Evolutionary conservation across 441 rosid genomes (phyloP), one percentile per base, ranked within the genome.

Genomic region (Melastoma candidum): DNA sequence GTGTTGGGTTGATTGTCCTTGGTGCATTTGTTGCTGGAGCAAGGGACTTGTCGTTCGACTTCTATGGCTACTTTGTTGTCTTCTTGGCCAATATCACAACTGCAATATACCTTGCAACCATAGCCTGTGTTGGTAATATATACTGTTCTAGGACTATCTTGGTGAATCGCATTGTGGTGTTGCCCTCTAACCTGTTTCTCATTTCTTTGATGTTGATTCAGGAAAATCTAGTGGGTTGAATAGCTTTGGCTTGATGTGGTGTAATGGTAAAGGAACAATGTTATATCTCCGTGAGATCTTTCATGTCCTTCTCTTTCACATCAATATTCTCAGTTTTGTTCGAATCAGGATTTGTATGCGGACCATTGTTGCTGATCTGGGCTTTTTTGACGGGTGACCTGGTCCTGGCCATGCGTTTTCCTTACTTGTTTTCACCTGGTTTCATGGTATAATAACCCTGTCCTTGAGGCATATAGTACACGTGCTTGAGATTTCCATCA

Each of bases 211-310:
- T 57, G 48, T 57, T 71, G 49, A 60, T 46, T 55, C 82, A 92
- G 98, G 98, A 62, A 92, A 85, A 71, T 75, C 97, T 53, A 93
- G 95, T 64, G 95, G 96, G 71, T 85, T 93, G 57, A 93, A 84
- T 75, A 93, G 97, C 72, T 93, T 88, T 77, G 97, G 97, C 55
- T 88, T 93, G 49, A 93, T 93, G 93, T 93, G 95, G 98, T 84
- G 93, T 79, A 93, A 88, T 68, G 98, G 98, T 88, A 79, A 65
- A 63, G 36, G 50, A 24, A 54, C 57, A 53, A 46, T 32, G 41
- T 2, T 32, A 32, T 32, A 52, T 63, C 65, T 49, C 17, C 53
- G 47, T 56, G 11, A 14, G 0, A 3, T 9, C 26, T 17, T 17
- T 17, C 22, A 6, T 45, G 14, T 39, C 14, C 22, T 52, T 24